Evolutionary conservation across 495 filamentous ascomycete species (phyloP), one percentile per base, ranked within the genome.

Genomic region (Penicillium chermesinum): DNA sequence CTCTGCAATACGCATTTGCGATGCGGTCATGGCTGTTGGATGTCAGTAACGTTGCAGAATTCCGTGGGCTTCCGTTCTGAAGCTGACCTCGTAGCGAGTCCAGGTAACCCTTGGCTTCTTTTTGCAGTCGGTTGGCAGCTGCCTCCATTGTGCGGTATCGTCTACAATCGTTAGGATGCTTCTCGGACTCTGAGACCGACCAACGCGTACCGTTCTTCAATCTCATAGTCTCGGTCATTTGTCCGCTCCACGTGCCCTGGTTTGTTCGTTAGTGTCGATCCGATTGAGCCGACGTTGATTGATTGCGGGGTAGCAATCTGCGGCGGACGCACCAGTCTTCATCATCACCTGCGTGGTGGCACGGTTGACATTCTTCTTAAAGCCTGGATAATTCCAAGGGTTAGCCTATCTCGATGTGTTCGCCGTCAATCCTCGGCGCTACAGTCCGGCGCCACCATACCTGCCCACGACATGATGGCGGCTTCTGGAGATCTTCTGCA

Each of bases 271-370:
- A 30, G 35, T 56, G 62, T 49, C 45, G 41, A 44, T 41, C 21
- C 32, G 3, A 37, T 17, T 15, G 12, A 17, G n/a, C 19, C 19
- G n/a, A 30, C 4, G n/a, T 34, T 3, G 38, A 20, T 13, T 34
- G 25, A 5, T 19, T 57, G 55, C 42, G 59, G 60, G 55, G 56
- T 55, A 55, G 38, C 38, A 43, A 30, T 55, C 41, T 47, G 30
- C 35, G 41, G 15, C 35, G 41, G 15, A 60, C 74, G 53, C 62
- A 88, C 85, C 88, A 15, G 93, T 91, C 78, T 96, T 98, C 93
- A 98, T 97, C 90, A 98, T 96, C 46, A 96, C 91, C 84, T 96
- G 91, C 66, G 94, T 96, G 68, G 91, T 95, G 50, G 93, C 91
- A 69, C 93, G 88, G 75, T 93, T 93, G 76, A 95, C 89, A 79